These are phyloP conservation scores for Petasospora fabianii DNA, from an alignment of 1,139 yeast genomes.

Conservation along the genomic window DNA sequence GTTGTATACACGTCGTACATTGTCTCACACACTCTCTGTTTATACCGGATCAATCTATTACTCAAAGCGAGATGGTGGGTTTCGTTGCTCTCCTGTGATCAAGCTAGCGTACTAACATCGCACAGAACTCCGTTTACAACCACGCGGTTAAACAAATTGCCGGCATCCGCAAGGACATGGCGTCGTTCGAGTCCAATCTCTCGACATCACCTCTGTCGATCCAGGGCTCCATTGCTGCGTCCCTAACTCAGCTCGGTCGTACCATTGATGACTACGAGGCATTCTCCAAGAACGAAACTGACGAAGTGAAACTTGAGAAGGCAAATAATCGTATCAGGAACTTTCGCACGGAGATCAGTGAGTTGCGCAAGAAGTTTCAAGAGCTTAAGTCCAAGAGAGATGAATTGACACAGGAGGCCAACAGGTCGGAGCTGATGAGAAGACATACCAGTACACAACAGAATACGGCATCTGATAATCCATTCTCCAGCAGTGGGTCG, in stretches of 20 bases:
- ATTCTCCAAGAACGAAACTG: slow-evolving; percentile 57
- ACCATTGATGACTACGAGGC: slow-evolving; percentile 76
- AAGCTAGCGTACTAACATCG: not conserved
- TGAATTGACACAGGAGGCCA: slow-evolving; percentile 47
- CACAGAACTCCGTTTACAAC: slow-evolving; percentile 68
- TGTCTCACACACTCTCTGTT: no score
- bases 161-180: slow-evolving; percentile 63
- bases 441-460: slow-evolving; percentile 30
- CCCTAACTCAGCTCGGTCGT: slow-evolving; percentile 68
- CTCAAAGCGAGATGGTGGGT: no score
- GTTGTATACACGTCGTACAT: no score
- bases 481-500: slow-evolving; percentile 26
- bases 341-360: slow-evolving; percentile 57
- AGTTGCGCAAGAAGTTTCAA: slow-evolving; percentile 56
- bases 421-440: slow-evolving; percentile 59
- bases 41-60: no score
- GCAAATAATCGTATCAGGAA: slow-evolving; percentile 59
- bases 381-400: slow-evolving; percentile 65
- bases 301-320: slow-evolving; percentile 54
- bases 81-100: no score
- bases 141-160: slow-evolving; percentile 87
- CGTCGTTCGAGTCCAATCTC: slow-evolving; percentile 62
- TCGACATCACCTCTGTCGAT: slow-evolving; percentile 69
- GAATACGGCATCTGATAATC: slow-evolving; percentile 27
- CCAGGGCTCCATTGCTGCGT: slow-evolving; percentile 82